Conservation (phyloP, 768 basidiomycete species). For the Galerina marginata region DNA sequence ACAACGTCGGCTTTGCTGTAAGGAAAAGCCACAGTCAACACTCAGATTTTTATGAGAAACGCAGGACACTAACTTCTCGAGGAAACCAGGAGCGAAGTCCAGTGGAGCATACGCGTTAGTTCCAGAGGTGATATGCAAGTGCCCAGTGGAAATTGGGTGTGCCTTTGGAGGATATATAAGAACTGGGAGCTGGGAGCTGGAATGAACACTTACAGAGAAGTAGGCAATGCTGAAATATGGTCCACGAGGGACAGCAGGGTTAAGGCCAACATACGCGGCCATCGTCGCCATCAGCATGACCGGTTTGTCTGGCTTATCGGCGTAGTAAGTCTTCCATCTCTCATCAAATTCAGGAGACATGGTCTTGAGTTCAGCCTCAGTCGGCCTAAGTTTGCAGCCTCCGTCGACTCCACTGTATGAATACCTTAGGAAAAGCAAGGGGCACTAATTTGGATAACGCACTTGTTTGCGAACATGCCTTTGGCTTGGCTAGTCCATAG, state of each 20-base stretch:
- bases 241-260: slow-evolving; percentile 19
- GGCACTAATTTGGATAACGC: slow-evolving; percentile 7
- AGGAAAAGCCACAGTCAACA: background rate
- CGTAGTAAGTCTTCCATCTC: slow-evolving; percentile 58
- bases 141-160: slow-evolving; percentile 41
- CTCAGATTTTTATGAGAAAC: too few relatives aligned
- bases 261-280: slow-evolving; percentile 39
- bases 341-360: slow-evolving; percentile 53
- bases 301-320: slow-evolving; percentile 58
- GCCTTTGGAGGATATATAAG: slow-evolving; percentile 1
- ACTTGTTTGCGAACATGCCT: slow-evolving; percentile 64
- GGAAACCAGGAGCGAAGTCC: slow-evolving; percentile 32
- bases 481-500: slow-evolving; percentile 41
- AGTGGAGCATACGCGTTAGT: slow-evolving; percentile 35
- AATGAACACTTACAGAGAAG: slow-evolving; percentile 35
- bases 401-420: slow-evolving; percentile 54
- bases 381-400: slow-evolving; percentile 63
- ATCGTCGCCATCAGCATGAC: slow-evolving; percentile 48
- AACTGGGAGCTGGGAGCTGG: background rate
- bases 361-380: slow-evolving; percentile 49
- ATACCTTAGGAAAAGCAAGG: slow-evolving; percentile 13
- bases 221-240: slow-evolving; percentile 33
- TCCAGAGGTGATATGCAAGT: slow-evolving; percentile 42
- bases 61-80: background rate
- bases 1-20: slow-evolving; percentile 46